Evolutionary conservation across 202 grass and related monocot species (phyloP).

Genomic region (Alloteropsis angusta): DNA sequence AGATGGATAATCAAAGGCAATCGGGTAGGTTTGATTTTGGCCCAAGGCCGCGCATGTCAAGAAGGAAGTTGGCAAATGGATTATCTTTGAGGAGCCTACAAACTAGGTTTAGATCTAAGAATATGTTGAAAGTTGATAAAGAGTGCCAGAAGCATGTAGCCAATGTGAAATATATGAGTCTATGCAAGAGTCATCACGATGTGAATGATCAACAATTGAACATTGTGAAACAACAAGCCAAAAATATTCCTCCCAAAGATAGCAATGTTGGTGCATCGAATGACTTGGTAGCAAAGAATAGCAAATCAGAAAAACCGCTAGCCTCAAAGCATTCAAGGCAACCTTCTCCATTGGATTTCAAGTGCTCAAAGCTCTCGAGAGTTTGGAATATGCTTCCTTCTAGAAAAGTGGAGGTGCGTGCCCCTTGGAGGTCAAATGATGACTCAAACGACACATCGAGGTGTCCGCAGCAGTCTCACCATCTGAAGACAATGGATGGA

Average conservation of each 20-base stretch:
- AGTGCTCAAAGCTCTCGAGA: background rate
- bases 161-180: background rate
- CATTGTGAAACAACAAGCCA: too few relatives aligned
- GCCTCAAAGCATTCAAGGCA: background rate
- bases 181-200: background rate
- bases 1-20: background rate
- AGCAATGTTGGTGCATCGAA: background rate
- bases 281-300: background rate
- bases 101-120: background rate
- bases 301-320: background rate
- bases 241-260: background rate
- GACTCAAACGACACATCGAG: background rate
- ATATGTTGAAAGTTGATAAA: background rate
- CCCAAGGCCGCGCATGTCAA: background rate
- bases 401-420: background rate
- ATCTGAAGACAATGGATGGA: background rate
- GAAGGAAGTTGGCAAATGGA: background rate
- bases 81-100: background rate
- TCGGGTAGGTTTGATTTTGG: background rate
- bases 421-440: background rate
- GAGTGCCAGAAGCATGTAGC: background rate
- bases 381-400: background rate
- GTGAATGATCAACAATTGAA: background rate
- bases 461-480: background rate
- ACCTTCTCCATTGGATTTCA: too few relatives aligned